Conservation (phyloP, 306 rosid species). For the Bauhinia variegata region DNA sequence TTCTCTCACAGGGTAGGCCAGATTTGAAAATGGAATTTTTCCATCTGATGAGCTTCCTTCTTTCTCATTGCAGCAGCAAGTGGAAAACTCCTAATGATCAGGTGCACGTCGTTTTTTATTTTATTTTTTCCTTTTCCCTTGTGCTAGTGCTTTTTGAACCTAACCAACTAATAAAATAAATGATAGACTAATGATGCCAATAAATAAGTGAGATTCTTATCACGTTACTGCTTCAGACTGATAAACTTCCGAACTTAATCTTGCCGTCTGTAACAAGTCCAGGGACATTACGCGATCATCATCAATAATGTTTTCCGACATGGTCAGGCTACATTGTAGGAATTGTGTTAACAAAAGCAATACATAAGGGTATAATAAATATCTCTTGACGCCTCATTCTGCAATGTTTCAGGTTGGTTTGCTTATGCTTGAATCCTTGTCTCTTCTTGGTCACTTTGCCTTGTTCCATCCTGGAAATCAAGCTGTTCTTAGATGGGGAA, state of each 20-base stretch:
- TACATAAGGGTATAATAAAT: background rate
- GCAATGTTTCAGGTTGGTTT: slow-evolving; percentile 68
- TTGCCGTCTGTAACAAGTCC: background rate
- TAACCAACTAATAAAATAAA: slow-evolving; percentile 10
- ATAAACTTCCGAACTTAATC: slow-evolving; percentile 16
- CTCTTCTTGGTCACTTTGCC: slow-evolving; percentile 89
- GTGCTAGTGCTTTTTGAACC: background rate
- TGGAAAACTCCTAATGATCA: slow-evolving; percentile 87
- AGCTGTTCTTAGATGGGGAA: slow-evolving; percentile 98
- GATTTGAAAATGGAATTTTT: slow-evolving; percentile 97
- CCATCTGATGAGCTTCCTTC: slow-evolving; percentile 94
- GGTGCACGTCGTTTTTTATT: slow-evolving; percentile 44
- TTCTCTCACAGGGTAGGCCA: slow-evolving; percentile 73
- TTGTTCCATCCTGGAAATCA: slow-evolving; percentile 90
- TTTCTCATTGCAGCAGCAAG: slow-evolving; percentile 86
- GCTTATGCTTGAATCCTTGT: slow-evolving; percentile 82
- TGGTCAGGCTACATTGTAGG: too few species aligned
- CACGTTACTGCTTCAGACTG: slow-evolving; percentile 10
- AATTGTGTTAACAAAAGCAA: background rate
- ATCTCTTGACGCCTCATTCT: slow-evolving; percentile 26
- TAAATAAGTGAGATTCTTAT: background rate
- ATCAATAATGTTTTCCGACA: too few species aligned
- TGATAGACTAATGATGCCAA: too few species aligned
- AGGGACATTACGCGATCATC: too few species aligned
- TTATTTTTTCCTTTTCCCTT: background rate